Evolutionary conservation across 176 grass and related monocot genomes (phyloP), one percentile per base, ranked within the genome.

Genomic region (Poa annua): DNA sequence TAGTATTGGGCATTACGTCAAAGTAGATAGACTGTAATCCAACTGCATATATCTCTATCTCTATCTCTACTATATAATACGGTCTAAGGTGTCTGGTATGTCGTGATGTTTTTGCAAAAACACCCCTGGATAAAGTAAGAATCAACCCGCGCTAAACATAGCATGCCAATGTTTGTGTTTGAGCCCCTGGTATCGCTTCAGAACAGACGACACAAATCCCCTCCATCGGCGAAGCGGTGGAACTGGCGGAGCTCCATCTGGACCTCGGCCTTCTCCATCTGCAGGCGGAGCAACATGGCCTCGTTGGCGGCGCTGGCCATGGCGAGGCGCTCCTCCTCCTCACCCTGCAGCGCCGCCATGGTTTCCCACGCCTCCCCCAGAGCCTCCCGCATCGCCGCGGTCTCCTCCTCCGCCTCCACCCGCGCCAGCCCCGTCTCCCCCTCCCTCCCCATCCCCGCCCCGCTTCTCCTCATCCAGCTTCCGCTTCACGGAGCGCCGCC

Each of bases 231-330:
- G 65, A 93, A 96, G 69, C 93, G 89, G 76, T 92, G 90, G 85
- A 96, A 96, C 89, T 99, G 96, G 78, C 96, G 93, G 59, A 92
- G 89, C 77, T 99, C 96, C 96, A 99, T 96, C 87, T 93, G 89
- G 17, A 89, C 89, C 83, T 96, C 96, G 26, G 93, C 96, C 83
- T 99, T 99, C 42, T 96, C 96, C n/a, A 87, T 84, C 89, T 99
- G 93, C 11, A 99, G 93, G 64, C 91, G 91, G 68, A 96, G 86
- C 74, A 99, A 96, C 97, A 99, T 99, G 78, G 97, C 81, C 85
- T 99, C 97, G 85, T 88, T 99, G 16, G 97, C 88, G 12, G 97
- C 97, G 54, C 89, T 92, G 44, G 93, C 87, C 6, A 93, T 89
- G 25, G 96, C 96, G 69, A 83, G 90, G 14, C 93, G 68, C 85